phyloP scores from a whole-genome alignment of 83 land plant genomes.

The Picea abies region DNA sequence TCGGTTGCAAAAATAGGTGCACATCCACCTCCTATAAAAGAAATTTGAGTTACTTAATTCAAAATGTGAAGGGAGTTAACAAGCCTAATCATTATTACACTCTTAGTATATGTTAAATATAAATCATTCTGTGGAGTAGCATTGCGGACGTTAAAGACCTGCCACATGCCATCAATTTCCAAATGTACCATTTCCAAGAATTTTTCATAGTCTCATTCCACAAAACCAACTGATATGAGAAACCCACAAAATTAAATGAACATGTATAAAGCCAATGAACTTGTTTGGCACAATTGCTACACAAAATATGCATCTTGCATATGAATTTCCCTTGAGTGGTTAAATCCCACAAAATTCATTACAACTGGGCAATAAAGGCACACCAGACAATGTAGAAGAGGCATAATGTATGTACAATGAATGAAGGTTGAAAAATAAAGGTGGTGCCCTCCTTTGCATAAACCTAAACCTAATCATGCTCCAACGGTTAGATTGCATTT shows the following conservation, averaged over 20 bases:
- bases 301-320: slow-evolving; percentile 95
- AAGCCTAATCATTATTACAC: slow-evolving; percentile 89
- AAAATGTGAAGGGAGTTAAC: slow-evolving; percentile 94
- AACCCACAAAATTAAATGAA: slow-evolving; percentile 97
- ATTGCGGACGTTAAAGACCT: slow-evolving; percentile 87
- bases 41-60: slow-evolving; percentile 94
- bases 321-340: slow-evolving; percentile 85
- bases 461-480: no score
- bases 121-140: slow-evolving; percentile 92
- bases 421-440: no score
- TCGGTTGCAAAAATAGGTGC: slow-evolving; percentile 33
- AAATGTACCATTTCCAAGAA: slow-evolving; percentile 99
- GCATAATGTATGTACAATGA: no score
- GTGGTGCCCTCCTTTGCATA: no score
- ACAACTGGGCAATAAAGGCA: slow-evolving; percentile 41
- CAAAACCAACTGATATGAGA: slow-evolving; percentile 87
- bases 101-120: slow-evolving; percentile 92
- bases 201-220: slow-evolving; percentile 96
- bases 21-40: slow-evolving; percentile 41
- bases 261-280: slow-evolving; percentile 91
- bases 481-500: no score
- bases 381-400: no score
- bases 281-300: slow-evolving; percentile 93
- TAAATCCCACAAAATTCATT: slow-evolving; percentile 84
- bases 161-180: slow-evolving; percentile 99